These are phyloP conservation scores for Monilinia fructigena DNA, from an alignment of 2,329 filamentous ascomycete species.

Conservation along the genomic window DNA sequence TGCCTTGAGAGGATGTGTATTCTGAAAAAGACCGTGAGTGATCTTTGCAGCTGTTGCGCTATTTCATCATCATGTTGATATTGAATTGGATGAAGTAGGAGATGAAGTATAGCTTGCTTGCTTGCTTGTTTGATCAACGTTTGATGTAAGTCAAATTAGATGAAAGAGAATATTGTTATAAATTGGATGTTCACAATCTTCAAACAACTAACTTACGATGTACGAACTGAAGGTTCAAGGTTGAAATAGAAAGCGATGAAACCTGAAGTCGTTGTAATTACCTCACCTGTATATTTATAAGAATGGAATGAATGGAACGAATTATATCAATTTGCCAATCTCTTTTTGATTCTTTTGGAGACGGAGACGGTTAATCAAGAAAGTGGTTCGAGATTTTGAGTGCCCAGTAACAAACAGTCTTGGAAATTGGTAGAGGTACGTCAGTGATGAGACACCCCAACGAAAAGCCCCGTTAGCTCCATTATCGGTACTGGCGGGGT, in stretches of 20 bases:
- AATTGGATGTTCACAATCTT: too few species aligned
- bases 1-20: conserved; percentile 46
- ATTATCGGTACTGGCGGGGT: not conserved
- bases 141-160: not conserved
- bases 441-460: not conserved
- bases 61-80: conserved; percentile 37
- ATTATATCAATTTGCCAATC: not conserved
- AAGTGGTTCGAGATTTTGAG: conserved; percentile 13
- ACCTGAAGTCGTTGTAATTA: too few species aligned
- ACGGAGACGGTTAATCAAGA: not conserved
- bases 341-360: too few species aligned
- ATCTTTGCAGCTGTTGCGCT: conserved; percentile 30
- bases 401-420: too few species aligned
- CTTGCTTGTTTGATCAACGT: not conserved
- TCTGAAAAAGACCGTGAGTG: conserved; percentile 34
- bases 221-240: not conserved
- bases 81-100: conserved; percentile 2
- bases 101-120: not conserved
- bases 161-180: not conserved
- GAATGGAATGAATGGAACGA: not conserved
- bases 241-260: not conserved
- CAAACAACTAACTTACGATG: not conserved
- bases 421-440: not conserved
- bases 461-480: too few species aligned
- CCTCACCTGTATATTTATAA: too few species aligned